Percentiles rank a stretch among this genome's conserved stretches.
phyloP scores from a whole-genome alignment of 441 rosid species.

The Erysimum cheiri region DNA sequence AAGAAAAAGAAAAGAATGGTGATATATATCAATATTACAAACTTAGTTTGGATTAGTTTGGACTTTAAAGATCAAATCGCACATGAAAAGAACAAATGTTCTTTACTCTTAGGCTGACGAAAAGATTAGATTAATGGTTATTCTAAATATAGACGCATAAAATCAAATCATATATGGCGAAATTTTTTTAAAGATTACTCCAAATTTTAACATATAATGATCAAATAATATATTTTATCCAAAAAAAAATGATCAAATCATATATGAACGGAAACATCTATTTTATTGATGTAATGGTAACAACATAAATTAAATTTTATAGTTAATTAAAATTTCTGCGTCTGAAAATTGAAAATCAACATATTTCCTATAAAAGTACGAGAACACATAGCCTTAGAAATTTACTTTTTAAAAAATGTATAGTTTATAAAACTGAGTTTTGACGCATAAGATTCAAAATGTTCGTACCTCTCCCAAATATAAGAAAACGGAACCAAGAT shows the following conservation, averaged over 20 bases:
- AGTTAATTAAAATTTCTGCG: neutral
- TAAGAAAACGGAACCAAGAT: conserved; percentile 62
- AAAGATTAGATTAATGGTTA: neutral
- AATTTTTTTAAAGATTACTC: neutral
- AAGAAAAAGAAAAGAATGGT: no score
- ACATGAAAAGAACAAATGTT: neutral
- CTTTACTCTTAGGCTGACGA: neutral
- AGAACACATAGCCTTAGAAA: neutral
- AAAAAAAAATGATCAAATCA: neutral
- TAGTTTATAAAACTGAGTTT: conserved; percentile 1
- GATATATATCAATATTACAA: neutral
- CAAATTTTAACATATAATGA: neutral
- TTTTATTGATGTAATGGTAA: neutral
- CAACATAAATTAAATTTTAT: neutral
- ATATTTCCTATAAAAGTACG: neutral
- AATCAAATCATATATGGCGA: neutral
- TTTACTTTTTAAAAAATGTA: neutral
- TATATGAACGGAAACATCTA: neutral
- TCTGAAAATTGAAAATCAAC: neutral
- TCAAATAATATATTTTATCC: neutral
- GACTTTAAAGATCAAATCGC: neutral
- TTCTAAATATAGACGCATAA: neutral
- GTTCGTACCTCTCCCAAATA: conserved; percentile 59
- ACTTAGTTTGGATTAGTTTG: neutral
- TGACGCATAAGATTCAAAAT: neutral